Evolutionary conservation across 768 basidiomycete genomes (phyloP).

Genomic region (Boletus tomentosulus): DNA sequence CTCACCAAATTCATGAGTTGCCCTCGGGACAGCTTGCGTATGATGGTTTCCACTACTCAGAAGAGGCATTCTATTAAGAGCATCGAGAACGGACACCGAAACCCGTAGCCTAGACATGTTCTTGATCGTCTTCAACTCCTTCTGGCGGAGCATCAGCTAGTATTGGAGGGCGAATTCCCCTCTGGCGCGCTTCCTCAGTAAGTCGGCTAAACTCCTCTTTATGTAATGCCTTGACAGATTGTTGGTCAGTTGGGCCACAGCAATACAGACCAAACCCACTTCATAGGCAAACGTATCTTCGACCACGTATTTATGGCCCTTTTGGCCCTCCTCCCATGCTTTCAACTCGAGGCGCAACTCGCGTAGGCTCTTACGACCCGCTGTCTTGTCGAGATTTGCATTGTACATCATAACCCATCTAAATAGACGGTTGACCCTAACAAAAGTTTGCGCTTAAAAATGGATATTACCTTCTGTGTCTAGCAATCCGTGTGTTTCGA

Average conservation of each 20-base stretch:
- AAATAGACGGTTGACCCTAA: background rate
- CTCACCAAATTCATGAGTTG: slow-evolving; percentile 3
- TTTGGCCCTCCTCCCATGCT: slow-evolving; percentile 53
- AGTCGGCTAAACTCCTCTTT: slow-evolving; percentile 34
- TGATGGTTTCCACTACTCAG: background rate
- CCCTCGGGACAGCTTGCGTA: background rate
- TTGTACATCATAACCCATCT: slow-evolving; percentile 73
- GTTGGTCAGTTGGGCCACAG: background rate
- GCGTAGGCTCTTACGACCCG: slow-evolving; percentile 41
- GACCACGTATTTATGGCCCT: slow-evolving; percentile 31
- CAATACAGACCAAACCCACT: slow-evolving; percentile 24
- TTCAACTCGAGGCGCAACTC: slow-evolving; percentile 52
- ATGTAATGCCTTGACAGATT: slow-evolving; percentile 15
- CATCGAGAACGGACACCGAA: background rate
- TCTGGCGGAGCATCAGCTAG: background rate
- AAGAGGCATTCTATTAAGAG: background rate
- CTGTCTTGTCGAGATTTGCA: slow-evolving; percentile 61
- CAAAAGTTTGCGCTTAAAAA: background rate
- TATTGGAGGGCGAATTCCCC: slow-evolving; percentile 23
- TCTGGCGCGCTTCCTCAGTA: slow-evolving; percentile 33
- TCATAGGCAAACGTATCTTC: slow-evolving; percentile 39
- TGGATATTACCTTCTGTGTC: slow-evolving; percentile 52
- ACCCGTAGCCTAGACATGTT: slow-evolving; percentile 11
- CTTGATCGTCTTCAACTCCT: slow-evolving; percentile 35
- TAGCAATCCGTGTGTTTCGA: slow-evolving; percentile 44